These are phyloP conservation scores for Neurospora terricola DNA, from an alignment of 495 filamentous ascomycete species.

Conservation along the genomic window DNA sequence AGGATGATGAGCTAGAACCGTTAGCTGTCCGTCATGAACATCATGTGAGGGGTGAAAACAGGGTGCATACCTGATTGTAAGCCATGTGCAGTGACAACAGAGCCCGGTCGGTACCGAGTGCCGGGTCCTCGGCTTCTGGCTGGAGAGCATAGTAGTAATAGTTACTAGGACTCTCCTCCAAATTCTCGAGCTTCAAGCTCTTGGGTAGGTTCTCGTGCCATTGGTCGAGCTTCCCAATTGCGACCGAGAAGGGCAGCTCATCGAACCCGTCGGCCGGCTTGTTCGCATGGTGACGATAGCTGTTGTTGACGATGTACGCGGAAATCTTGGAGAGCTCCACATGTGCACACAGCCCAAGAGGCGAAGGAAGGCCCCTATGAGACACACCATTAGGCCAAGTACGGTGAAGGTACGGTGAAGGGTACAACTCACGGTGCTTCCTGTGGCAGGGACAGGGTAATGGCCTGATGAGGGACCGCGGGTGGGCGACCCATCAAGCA, in stretches of 20 bases:
- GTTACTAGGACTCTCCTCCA: slow-evolving; percentile 1
- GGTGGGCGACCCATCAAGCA: slow-evolving; percentile 34
- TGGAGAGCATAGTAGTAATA: neutral
- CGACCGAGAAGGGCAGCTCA: slow-evolving; percentile 7
- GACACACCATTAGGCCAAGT: neutral
- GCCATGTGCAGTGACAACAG: slow-evolving; percentile 28
- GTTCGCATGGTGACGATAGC: slow-evolving; percentile 13
- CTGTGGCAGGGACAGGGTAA: slow-evolving; percentile 23
- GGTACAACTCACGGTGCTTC: slow-evolving; percentile 17
- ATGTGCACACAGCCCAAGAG: slow-evolving; percentile 27
- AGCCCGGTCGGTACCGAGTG: slow-evolving; percentile 19
- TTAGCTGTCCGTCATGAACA: slow-evolving; percentile 1
- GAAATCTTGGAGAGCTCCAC: slow-evolving; percentile 29
- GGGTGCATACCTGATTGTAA: slow-evolving; percentile 27
- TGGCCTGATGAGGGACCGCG: slow-evolving; percentile 23
- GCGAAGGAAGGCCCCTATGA: slow-evolving; percentile 20
- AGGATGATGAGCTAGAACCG: slow-evolving; percentile 27
- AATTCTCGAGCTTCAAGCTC: slow-evolving; percentile 2
- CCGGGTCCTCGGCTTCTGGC: neutral
- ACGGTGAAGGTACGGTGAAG: neutral
- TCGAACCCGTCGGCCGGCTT: slow-evolving; percentile 2
- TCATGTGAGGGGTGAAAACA: neutral
- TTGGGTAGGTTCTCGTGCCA: slow-evolving; percentile 18
- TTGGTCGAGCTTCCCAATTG: slow-evolving; percentile 12
- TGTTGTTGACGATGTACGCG: slow-evolving; percentile 26